Evolutionary conservation across 1,284 basidiomycete species (phyloP).

Genomic region (Ceratobasidium sp.): DNA sequence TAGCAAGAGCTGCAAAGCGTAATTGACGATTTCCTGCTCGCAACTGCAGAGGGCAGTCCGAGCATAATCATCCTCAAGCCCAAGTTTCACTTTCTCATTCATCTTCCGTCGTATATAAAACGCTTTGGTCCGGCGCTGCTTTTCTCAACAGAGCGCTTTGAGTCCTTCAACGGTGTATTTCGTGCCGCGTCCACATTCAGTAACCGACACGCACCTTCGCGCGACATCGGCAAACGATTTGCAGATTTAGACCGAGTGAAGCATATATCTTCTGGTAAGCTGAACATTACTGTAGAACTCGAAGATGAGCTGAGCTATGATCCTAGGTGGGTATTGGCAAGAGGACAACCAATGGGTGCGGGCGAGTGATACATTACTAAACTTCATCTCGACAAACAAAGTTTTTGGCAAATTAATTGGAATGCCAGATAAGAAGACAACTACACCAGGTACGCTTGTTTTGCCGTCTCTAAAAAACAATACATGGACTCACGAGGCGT

Average conservation of each 20-base stretch:
- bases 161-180: conserved; percentile 62
- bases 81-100: conserved; percentile 60
- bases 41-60: conserved; percentile 48
- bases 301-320: background rate
- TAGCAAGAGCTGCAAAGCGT: conserved; percentile 56
- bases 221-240: conserved; percentile 58
- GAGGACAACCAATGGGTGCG: background rate
- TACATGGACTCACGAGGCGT: background rate
- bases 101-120: conserved; percentile 56
- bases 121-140: conserved; percentile 58
- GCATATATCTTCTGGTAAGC: conserved; percentile 52
- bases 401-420: background rate
- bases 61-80: conserved; percentile 56
- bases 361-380: background rate
- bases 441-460: conserved; percentile 1
- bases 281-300: background rate
- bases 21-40: conserved; percentile 52
- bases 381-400: background rate
- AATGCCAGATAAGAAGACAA: background rate
- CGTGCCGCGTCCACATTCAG: conserved; percentile 54
- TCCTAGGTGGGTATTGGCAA: background rate
- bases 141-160: conserved; percentile 59
- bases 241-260: conserved; percentile 58
- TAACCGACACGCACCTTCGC: conserved; percentile 49
- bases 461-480: background rate